Evolutionary conservation across 2,329 filamentous ascomycete species (phyloP).

Genomic region (Polytolypa hystricis): DNA sequence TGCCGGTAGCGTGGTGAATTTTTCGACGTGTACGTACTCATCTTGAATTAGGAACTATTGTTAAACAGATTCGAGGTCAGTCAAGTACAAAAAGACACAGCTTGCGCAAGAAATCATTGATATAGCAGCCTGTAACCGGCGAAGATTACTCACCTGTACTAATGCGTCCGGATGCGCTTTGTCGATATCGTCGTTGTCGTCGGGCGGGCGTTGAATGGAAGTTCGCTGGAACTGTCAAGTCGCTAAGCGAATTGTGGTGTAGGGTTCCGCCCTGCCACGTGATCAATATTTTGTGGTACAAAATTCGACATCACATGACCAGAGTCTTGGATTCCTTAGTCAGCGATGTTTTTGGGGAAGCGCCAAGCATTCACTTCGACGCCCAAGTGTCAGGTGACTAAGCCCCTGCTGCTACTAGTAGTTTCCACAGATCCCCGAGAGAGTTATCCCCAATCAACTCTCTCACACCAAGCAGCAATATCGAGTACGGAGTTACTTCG

Average conservation of each 20-base stretch:
- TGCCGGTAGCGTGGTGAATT: constrained; percentile 8
- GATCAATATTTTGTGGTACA: constrained; percentile 13
- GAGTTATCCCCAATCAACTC: too few species aligned
- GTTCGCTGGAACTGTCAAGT: constrained; percentile 24
- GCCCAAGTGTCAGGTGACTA: too few species aligned
- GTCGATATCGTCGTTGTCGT: constrained; percentile 36
- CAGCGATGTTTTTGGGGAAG: too few species aligned
- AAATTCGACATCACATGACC: too few species aligned
- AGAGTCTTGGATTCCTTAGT: too few species aligned
- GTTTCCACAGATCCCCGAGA: too few species aligned
- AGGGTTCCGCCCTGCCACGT: constrained; percentile 27
- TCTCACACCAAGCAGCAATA: too few species aligned
- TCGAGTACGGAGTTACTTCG: too few species aligned
- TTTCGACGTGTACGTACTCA: constrained; percentile 41
- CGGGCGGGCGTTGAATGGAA: constrained; percentile 29
- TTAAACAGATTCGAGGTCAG: constrained; percentile 13
- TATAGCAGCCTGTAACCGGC: constrained; percentile 4
- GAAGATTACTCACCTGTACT: constrained; percentile 25
- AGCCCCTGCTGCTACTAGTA: too few species aligned
- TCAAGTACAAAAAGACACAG: constrained; percentile 15
- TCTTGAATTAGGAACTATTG: constrained; percentile 43
- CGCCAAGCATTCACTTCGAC: too few species aligned
- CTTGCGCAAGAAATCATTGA: too few species aligned
- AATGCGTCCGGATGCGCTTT: constrained; percentile 36
- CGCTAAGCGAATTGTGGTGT: constrained; percentile 33